Conservation (phyloP, 225 moss, liverwort and hornwort species). For the Marchantia polymorpha region DNA sequence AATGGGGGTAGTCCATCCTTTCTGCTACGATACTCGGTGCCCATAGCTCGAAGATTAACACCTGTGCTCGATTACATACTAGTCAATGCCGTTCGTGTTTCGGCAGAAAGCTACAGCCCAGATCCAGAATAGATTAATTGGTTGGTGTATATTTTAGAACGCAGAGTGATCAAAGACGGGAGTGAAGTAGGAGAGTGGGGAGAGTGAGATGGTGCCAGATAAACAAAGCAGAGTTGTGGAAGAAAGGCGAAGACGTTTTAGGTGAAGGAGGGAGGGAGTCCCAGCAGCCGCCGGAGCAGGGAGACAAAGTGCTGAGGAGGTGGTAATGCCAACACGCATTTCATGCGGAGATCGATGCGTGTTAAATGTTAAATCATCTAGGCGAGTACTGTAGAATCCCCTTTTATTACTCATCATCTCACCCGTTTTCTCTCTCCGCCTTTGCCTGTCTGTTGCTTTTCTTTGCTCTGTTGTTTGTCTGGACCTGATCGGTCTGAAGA, state of each 20-base stretch:
- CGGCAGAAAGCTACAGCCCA: no score
- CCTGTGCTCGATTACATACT: no score
- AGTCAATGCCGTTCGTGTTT: no score
- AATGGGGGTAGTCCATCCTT: no score
- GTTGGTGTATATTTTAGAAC: no score
- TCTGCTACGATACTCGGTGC: no score
- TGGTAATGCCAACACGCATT: neutral
- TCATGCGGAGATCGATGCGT: slow-evolving; percentile 8
- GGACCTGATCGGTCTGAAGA: neutral
- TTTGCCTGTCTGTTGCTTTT: neutral
- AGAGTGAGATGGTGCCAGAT: neutral
- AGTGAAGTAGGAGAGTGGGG: no score
- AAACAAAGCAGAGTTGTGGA: neutral
- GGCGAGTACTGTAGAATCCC: no score
- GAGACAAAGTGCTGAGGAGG: slow-evolving; percentile 2
- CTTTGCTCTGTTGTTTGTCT: neutral
- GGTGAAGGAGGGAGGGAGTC: neutral
- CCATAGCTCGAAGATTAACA: no score
- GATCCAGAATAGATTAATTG: no score
- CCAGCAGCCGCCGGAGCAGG: neutral
- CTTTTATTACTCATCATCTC: neutral
- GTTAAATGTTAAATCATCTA: neutral
- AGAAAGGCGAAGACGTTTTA: neutral
- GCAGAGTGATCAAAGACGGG: no score
- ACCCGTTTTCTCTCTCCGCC: no score